Conservation (phyloP, 306 rosid genomes). For the Argentina anserina region DNA sequence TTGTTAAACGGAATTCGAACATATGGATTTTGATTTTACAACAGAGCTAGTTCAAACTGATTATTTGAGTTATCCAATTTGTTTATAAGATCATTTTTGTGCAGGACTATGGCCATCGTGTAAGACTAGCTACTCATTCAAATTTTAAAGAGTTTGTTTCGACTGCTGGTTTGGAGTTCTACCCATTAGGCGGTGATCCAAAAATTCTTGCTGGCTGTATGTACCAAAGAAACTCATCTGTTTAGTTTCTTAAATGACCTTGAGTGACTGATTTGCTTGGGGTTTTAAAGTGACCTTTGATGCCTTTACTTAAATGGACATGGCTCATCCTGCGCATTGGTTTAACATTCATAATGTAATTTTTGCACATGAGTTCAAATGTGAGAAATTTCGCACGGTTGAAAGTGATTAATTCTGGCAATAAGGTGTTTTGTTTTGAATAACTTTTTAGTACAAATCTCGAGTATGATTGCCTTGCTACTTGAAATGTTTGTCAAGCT, state of each 20-base stretch:
- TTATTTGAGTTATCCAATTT: conserved; percentile 9
- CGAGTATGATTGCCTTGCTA: background rate
- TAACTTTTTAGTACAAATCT: too few species aligned
- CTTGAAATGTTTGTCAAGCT: conserved; percentile 14
- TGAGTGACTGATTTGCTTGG: conserved; percentile 16
- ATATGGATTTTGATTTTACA: background rate
- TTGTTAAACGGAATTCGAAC: background rate
- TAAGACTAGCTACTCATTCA: conserved; percentile 94
- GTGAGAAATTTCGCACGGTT: background rate
- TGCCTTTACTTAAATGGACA: background rate
- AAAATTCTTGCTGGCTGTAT: conserved; percentile 97
- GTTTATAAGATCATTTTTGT: conserved; percentile 5
- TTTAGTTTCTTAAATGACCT: conserved; percentile 14
- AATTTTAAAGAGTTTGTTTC: conserved; percentile 97
- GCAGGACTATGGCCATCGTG: conserved; percentile 99
- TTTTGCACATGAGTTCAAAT: background rate
- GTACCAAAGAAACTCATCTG: conserved; percentile 39
- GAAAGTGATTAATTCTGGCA: background rate
- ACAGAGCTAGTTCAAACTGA: conserved; percentile 2
- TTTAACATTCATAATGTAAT: background rate
- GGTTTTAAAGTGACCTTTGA: conserved; percentile 6
- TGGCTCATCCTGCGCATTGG: background rate
- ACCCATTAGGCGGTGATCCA: conserved; percentile 94
- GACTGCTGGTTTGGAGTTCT: conserved; percentile 98
- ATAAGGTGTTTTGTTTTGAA: background rate